Conservation (phyloP, 2,329 filamentous ascomycete genomes). For the Pyrenophora tritici-repentis region DNA sequence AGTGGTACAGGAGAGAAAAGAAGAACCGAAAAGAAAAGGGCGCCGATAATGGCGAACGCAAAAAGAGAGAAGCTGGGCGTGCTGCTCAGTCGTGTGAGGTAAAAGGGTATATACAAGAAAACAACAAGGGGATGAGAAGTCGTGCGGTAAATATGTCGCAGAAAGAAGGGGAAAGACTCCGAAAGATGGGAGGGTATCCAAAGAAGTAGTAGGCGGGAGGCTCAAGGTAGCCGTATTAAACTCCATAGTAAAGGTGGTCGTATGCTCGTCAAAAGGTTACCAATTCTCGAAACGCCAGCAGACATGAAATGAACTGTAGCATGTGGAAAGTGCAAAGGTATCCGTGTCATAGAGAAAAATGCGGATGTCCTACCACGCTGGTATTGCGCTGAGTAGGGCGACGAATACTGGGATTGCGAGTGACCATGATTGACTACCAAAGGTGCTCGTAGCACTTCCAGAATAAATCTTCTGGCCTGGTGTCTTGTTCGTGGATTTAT, state of each 20-base stretch:
- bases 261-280: slow-evolving; percentile 3
- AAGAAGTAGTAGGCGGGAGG: slow-evolving; percentile 1
- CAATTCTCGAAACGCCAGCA: not conserved
- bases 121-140: slow-evolving; percentile 2
- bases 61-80: not conserved
- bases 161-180: not conserved
- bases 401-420: slow-evolving; percentile 32
- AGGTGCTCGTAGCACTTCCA: slow-evolving; percentile 21
- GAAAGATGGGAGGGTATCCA: not conserved
- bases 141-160: slow-evolving; percentile 4
- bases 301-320: too few species aligned
- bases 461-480: slow-evolving; percentile 37
- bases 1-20: not conserved
- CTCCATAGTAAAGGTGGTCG: slow-evolving; percentile 2
- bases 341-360: not conserved
- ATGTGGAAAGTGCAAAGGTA: too few species aligned
- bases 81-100: not conserved
- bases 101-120: slow-evolving; percentile 21
- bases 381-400: slow-evolving; percentile 33
- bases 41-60: too few species aligned
- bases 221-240: not conserved
- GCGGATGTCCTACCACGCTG: slow-evolving; percentile 23
- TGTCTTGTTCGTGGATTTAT: slow-evolving; percentile 27
- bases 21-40: not conserved
- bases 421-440: slow-evolving; percentile 23